Percentiles rank a stretch among this genome's conserved stretches.
phyloP scores from a whole-genome alignment of 2,329 filamentous ascomycete genomes.

The Monilinia fructigena region DNA sequence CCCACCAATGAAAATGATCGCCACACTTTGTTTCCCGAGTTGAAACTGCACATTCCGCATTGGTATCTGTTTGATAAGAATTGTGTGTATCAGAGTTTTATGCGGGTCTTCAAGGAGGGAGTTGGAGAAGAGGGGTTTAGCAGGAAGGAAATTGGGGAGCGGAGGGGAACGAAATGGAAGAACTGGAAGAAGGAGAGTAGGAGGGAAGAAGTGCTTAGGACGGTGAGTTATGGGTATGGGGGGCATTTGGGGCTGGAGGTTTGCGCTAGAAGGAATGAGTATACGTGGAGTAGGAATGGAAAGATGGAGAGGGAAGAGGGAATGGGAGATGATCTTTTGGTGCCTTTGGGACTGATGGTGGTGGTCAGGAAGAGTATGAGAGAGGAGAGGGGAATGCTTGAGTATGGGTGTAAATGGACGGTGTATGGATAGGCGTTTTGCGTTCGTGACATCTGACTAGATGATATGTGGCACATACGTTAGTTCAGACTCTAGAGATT shows the following conservation, averaged over 20 bases:
- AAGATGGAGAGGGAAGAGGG: background rate
- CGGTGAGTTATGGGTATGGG: background rate
- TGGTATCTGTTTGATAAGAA: conserved; percentile 7
- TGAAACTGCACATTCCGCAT: background rate
- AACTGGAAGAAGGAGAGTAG: background rate
- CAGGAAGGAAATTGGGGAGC: background rate
- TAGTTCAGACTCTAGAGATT: no score
- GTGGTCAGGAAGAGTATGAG: conserved; percentile 13
- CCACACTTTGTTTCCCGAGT: background rate
- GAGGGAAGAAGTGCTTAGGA: background rate
- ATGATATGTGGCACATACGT: background rate
- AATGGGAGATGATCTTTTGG: conserved; percentile 7
- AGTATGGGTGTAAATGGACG: background rate
- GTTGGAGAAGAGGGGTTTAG: background rate
- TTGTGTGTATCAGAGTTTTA: conserved; percentile 12
- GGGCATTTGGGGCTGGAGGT: background rate
- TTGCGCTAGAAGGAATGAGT: conserved; percentile 3
- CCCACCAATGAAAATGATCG: background rate
- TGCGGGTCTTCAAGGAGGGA: background rate
- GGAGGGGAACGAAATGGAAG: background rate
- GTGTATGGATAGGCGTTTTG: background rate
- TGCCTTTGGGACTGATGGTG: conserved; percentile 14
- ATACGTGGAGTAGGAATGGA: background rate
- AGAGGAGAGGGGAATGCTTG: background rate
- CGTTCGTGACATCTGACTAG: background rate